Evolutionary conservation across 345 rosid genomes (phyloP), one percentile per base, ranked within the genome.

Genomic region (Combretum micranthum): DNA sequence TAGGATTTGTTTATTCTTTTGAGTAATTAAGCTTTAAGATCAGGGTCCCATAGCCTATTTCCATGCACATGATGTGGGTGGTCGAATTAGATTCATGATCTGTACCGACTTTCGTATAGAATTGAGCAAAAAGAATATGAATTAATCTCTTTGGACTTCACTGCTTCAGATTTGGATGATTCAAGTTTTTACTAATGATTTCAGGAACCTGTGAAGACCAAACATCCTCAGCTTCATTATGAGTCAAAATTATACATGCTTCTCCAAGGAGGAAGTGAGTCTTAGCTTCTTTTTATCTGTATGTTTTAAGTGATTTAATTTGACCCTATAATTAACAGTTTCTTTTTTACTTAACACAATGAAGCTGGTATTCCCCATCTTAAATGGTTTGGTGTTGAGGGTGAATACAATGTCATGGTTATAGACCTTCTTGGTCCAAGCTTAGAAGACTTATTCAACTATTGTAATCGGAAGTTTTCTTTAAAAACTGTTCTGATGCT

Each of bases 341-440:
- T 32, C 39, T 7, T 21, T n/a, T 45, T 43, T 61, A 50, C 63
- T 69, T 51, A 15, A 58, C 21, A 44, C 12, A 52, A 8, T 64
- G 67, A 64, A 85, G 97, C 87, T 60, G 97, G 95, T 63, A 68
- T 90, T 76, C 97, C 97, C 14, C 90, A 84, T 75, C 83, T 90
- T 22, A 86, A 83, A 74, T 90, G 97, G 97, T 90, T 79, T 13
- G 97, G 95, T 49, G 90, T 86, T 12, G 97, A 90, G 65, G 85
- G 79, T 16, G 92, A 84, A n/a, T 81, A 79, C 75, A 84, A 82
- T 55, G 73, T 84, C 59, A 86, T 90, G 97, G 95, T 86, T 64
- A 90, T 90, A 53, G 97, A 90, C 60, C 97, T 89, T 72, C 89
- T 89, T 50, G 97, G 97, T 20, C 97, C 97, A 4, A 89, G 95